These are phyloP conservation scores for Kwoniella dendrophila DNA, from an alignment of 768 basidiomycete species.

Conservation along the genomic window DNA sequence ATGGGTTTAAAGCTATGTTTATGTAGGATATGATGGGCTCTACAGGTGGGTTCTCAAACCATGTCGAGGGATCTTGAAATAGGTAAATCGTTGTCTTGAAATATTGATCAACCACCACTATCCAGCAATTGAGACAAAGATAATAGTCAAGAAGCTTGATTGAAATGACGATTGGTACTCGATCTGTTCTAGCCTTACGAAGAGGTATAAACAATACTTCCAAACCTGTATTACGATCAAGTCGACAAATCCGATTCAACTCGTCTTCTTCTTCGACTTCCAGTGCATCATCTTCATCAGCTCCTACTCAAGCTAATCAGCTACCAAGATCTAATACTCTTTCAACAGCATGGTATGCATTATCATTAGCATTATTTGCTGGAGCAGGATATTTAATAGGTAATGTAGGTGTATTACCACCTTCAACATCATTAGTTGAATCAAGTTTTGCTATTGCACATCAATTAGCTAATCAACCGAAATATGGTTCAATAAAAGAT, in stretches of 20 bases:
- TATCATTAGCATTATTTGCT: constrained; percentile 29
- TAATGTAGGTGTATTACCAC: constrained; percentile 10
- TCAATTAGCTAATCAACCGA: constrained; percentile 39
- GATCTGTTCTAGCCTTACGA: constrained; percentile 1
- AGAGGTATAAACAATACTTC: not conserved
- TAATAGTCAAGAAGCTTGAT: too few species aligned
- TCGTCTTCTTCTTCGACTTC: constrained; percentile 6
- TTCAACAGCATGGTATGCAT: constrained; percentile 23
- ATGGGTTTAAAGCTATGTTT: too few species aligned
- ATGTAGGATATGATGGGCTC: too few species aligned
- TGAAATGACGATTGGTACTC: constrained; percentile 5
- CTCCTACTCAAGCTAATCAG: not conserved
- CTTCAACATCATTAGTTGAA: constrained; percentile 27
- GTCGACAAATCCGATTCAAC: constrained; percentile 7
- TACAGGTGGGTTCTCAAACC: too few species aligned
- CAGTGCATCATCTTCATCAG: too few species aligned
- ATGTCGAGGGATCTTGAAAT: too few species aligned
- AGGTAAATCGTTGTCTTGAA: too few species aligned
- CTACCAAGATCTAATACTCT: constrained; percentile 3
- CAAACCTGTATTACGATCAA: not conserved
- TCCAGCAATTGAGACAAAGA: too few species aligned
- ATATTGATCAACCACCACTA: not conserved
- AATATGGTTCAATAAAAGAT: constrained; percentile 34
- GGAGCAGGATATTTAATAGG: constrained; percentile 33
- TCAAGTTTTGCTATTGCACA: constrained; percentile 35